A percentile compares a stretch with the other conserved stretches of the same genome.
Evolutionary conservation across 306 rosid genomes (phyloP).

Genomic region (Albizia julibrissin): DNA sequence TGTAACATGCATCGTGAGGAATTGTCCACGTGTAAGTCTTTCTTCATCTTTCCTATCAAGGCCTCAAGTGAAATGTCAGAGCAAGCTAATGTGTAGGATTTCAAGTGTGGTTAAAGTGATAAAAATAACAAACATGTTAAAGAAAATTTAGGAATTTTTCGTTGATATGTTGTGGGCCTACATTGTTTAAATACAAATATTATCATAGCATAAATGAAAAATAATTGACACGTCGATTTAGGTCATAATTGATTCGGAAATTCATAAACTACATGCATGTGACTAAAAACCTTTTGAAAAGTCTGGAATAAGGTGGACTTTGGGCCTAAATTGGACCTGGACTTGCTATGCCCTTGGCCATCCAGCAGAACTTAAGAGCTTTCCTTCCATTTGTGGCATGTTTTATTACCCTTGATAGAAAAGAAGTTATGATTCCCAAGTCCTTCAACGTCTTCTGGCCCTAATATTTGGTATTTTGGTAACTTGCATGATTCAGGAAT

Average conservation of each 20-base stretch:
- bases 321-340: constrained; percentile 12
- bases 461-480: constrained; percentile 27
- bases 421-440: not conserved
- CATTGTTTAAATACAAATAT: not conserved
- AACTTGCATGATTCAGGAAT: constrained; percentile 3
- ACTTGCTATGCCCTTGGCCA: constrained; percentile 18
- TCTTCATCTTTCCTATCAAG: constrained; percentile 24
- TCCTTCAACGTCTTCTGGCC: constrained; percentile 7
- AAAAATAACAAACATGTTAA: constrained; percentile 10
- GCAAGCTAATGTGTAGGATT: constrained; percentile 21
- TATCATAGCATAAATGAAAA: not conserved
- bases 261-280: constrained; percentile 2
- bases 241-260: constrained; percentile 12
- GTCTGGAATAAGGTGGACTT: constrained; percentile 6
- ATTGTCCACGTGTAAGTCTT: constrained; percentile 76
- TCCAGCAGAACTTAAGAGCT: constrained; percentile 6
- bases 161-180: not conserved
- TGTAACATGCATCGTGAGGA: constrained; percentile 89
- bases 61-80: not conserved
- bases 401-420: constrained; percentile 10
- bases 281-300: constrained; percentile 23
- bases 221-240: constrained; percentile 10
- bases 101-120: constrained; percentile 13
- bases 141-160: not conserved
- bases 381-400: constrained; percentile 8